Conservation (phyloP, 108 stramenopile species). For the Mayamaea pseudoterrestris region DNA sequence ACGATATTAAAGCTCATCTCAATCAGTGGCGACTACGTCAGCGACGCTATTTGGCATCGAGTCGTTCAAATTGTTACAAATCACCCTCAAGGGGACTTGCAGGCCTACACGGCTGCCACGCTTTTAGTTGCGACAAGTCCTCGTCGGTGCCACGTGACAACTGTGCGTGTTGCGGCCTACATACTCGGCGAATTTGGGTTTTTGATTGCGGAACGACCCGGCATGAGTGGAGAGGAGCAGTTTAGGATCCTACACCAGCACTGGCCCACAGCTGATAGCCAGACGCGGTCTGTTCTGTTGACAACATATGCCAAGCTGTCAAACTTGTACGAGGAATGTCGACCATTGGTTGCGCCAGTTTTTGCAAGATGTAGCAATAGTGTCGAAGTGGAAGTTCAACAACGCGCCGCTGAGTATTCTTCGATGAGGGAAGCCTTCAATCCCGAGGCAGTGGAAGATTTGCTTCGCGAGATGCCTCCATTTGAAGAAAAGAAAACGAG, state of each 20-base stretch:
- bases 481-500: conserved; percentile 81
- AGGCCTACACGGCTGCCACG: conserved; percentile 90
- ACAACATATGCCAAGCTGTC: conserved; percentile 92
- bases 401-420: conserved; percentile 84
- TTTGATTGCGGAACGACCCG: conserved; percentile 87
- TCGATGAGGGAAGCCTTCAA: conserved; percentile 76
- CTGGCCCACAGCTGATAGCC: conserved; percentile 62
- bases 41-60: conserved; percentile 96
- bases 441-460: conserved; percentile 75
- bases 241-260: conserved; percentile 93
- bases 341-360: conserved; percentile 76
- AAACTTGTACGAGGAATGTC: conserved; percentile 90
- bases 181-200: conserved; percentile 97
- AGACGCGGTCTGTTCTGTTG: conserved; percentile 77
- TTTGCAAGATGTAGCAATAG: conserved; percentile 77
- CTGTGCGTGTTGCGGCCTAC: conserved; percentile 88
- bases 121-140: conserved; percentile 77
- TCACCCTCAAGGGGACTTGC: conserved; percentile 85
- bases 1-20: conserved; percentile 90
- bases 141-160: conserved; percentile 81
- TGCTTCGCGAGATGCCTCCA: conserved; percentile 91
- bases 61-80: conserved; percentile 98
- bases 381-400: conserved; percentile 88
- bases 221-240: conserved; percentile 86
- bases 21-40: conserved; percentile 90